Percentiles rank a stretch among this genome's conserved stretches.
Evolutionary conservation across 2,329 filamentous ascomycete genomes (phyloP).

Genomic region (Diplodia sapinea): DNA sequence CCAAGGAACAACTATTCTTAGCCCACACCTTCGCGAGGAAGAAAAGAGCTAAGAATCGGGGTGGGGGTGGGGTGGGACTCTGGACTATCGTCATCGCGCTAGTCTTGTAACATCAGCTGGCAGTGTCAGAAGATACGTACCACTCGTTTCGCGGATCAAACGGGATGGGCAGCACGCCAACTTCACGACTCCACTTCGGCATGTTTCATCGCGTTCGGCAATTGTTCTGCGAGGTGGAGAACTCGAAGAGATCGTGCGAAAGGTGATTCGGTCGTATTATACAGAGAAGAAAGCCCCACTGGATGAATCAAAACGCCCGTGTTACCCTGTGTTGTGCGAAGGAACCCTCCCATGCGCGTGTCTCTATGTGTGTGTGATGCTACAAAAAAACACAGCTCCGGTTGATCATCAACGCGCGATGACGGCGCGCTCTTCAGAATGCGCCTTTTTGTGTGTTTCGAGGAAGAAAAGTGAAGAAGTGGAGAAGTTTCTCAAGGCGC

Average conservation of each 20-base stretch:
- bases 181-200: neutral
- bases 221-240: neutral
- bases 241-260: neutral
- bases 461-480: neutral
- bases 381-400: neutral
- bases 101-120: neutral
- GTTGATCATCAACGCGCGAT: neutral
- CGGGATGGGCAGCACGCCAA: neutral
- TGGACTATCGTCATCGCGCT: neutral
- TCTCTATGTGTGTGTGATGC: neutral
- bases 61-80: too few species aligned
- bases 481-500: neutral
- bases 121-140: neutral
- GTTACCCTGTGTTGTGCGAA: neutral
- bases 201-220: neutral
- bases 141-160: neutral
- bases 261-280: neutral
- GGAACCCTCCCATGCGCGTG: neutral
- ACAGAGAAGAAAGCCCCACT: neutral
- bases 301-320: neutral
- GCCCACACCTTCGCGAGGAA: too few species aligned
- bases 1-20: too few species aligned
- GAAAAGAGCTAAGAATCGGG: too few species aligned
- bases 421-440: neutral
- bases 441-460: constrained; percentile 2